Evolutionary conservation across 768 basidiomycete genomes (phyloP), one percentile per base, ranked within the genome.

Genomic region (Mycena belliarum): DNA sequence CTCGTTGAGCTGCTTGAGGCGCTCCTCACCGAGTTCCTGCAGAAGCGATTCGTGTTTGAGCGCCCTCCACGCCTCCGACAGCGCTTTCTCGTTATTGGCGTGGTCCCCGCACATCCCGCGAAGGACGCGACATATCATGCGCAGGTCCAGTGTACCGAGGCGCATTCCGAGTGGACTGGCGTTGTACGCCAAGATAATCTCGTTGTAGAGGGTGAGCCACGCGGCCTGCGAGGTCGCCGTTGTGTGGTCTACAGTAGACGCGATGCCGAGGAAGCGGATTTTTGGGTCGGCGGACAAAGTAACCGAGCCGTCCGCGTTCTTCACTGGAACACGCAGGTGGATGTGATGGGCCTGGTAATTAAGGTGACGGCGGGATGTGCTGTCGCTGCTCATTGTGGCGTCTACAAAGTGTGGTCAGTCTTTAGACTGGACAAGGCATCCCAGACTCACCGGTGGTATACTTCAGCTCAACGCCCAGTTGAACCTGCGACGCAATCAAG

Each of bases 81-180:
- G 37, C 7, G 29, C 28, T 1, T 45, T 32, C 49, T 61, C 55
- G 7, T 46, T 46, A 16, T 32, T 33, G 0, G 55, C 60, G 48
- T 61, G 60, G 38, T 61, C 60, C 9, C 60, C 50, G 20, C 43
- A 52, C 60, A 61, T 61, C 20, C 55, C 60, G 12, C 55, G 49
- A 18, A 61, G 45, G 20, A 33, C 41, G 20, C 49, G 42, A 32
- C 59, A 61, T 6, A 61, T 45, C 15, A 25, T 23, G 1, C 49
- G 49, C 9, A 61, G 35, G 9, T 51, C 33, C 1, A 51, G 42
- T 1, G 28, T 33, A 4, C 33, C 26, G 20, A 50, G 35, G 33
- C 9, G 16, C 21, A 28, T 2, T 1, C 33, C 50, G 2, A 57
- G 55, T 1, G 60, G 60, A 29, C 49, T 52, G 12, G 9, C 45